Percentiles rank a stretch among this genome's conserved stretches.
phyloP scores from a whole-genome alignment of 257 asterid genomes.

The Solanum virginianum region DNA sequence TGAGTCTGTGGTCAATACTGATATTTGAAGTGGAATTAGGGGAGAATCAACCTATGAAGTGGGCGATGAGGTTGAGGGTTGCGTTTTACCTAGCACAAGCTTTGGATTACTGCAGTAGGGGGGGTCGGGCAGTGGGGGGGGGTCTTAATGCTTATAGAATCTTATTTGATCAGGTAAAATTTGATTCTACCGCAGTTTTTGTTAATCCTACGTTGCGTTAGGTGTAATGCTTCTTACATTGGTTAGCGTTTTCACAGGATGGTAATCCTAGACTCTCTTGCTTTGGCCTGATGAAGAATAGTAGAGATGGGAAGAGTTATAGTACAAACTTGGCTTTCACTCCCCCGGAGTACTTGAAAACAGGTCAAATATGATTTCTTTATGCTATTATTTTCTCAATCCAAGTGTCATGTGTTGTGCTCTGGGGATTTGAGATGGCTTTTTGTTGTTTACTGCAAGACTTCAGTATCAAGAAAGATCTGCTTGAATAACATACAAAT shows the following conservation, averaged over 20 bases:
- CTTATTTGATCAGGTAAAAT: constrained; percentile 32
- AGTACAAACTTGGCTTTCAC: constrained; percentile 47
- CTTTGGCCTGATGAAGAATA: constrained; percentile 46
- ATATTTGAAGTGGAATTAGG: constrained; percentile 15
- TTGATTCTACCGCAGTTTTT: neutral
- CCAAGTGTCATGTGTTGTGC: neutral
- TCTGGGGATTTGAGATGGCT: neutral
- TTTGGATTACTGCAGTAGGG: constrained; percentile 36
- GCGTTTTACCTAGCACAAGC: constrained; percentile 41
- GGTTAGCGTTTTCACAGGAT: constrained; percentile 12
- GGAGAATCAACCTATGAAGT: constrained; percentile 41
- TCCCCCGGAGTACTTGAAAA: constrained; percentile 40
- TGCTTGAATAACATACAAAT: neutral
- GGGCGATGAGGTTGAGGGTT: constrained; percentile 47
- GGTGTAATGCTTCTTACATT: neutral
- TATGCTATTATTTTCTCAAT: neutral
- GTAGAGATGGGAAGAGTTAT: constrained; percentile 45
- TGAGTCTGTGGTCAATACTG: neutral
- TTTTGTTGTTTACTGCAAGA: neutral
- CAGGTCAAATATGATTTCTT: constrained; percentile 15
- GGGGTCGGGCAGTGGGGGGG: constrained; percentile 43
- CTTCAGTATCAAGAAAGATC: neutral
- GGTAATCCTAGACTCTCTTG: constrained; percentile 48
- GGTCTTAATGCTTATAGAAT: constrained; percentile 45
- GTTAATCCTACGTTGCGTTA: neutral